phyloP scores from a whole-genome alignment of 495 filamentous ascomycete genomes.

The Neurospora sp. region DNA sequence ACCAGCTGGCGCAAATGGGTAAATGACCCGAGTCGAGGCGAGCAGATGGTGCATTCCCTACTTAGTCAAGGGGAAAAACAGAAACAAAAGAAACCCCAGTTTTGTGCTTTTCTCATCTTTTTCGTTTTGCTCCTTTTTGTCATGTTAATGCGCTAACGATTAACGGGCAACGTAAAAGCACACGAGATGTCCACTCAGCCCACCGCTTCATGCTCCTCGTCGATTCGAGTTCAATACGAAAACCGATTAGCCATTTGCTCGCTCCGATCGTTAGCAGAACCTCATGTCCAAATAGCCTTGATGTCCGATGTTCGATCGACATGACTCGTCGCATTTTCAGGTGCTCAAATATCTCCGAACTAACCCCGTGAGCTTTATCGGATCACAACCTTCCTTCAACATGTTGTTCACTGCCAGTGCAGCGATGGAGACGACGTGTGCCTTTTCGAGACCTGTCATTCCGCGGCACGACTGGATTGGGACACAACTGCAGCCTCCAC shows the following conservation, averaged over 20 bases:
- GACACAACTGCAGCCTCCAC: background rate
- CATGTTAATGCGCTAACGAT: no score
- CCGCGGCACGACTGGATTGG: background rate
- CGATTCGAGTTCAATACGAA: background rate
- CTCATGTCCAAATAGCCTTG: background rate
- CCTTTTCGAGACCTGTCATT: background rate
- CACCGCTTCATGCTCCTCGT: background rate
- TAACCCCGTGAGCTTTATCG: background rate
- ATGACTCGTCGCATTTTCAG: background rate
- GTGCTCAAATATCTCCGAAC: background rate
- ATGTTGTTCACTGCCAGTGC: background rate
- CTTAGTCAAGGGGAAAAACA: no score
- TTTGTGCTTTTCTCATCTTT: no score
- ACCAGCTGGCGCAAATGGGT: no score
- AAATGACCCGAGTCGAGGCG: no score
- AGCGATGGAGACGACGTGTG: background rate
- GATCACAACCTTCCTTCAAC: background rate
- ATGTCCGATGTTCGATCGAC: background rate
- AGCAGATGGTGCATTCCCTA: no score
- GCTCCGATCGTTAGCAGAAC: background rate
- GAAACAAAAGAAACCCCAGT: background rate
- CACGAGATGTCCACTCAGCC: background rate
- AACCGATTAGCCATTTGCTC: background rate
- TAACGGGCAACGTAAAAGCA: no score
- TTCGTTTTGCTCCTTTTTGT: background rate